Evolutionary conservation across 2,329 filamentous ascomycete genomes (phyloP), one percentile per base, ranked within the genome.

Genomic region (Alternaria brassicae): DNA sequence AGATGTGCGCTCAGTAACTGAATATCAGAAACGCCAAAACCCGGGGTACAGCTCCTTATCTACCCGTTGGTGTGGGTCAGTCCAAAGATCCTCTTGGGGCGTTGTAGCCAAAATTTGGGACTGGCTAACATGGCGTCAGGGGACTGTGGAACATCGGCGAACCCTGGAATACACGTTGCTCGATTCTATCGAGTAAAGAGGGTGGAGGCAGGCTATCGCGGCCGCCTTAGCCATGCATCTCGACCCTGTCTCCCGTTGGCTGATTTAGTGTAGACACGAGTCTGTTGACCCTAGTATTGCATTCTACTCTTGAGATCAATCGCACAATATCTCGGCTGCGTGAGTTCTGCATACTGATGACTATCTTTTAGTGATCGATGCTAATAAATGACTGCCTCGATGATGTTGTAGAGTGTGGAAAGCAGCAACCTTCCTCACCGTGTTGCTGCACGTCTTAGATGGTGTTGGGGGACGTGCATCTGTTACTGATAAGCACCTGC

Each of bases 31-130:
- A 68, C 58, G 64, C 68, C 65, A 58, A 65, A 77, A 73, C 66
- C 73, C 70, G 72, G 73, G 73, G 73, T 77, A 73, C 68, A 70
- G 58, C 62, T 44, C 57, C 71, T 76, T 77, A 76, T 76, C 74
- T 69, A 71, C 58, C 61, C 62, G 61, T 58, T 61, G 59, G 64
- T 63, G 58, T 45, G 60, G 47, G 50, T 63, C 55, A 51, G 44
- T 55, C 59, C 52, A 47, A 62, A 61, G 54, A 66, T 59, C 25
- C 49, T 36, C 55, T 53, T 25, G 48, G 51, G 41, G 47, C 55
- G 36, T 61, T 47, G 49, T 58, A 41, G 44, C 45, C 47, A 34
- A 37, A 57, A 58, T 56, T 66, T 65, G 62, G 59, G 62, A 59
- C 60, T 60, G 51, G 48, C 37, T 50, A 56, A 44, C 55, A 63